Percentiles rank a stretch among this genome's conserved stretches.
Evolutionary conservation across 305 asterid species (phyloP).

Genomic region (Plantago coronopus): DNA sequence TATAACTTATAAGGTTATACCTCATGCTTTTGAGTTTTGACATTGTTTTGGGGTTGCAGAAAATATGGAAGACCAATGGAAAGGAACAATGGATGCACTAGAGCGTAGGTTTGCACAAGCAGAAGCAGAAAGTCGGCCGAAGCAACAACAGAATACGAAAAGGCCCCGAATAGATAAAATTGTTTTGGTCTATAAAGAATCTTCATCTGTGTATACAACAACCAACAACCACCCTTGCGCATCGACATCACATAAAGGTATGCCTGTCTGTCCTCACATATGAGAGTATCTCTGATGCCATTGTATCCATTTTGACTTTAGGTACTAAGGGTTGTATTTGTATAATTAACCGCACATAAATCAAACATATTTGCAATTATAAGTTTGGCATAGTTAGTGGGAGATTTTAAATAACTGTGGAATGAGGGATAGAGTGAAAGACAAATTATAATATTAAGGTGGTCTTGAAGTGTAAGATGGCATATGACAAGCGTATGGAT

Average conservation of each 20-base stretch:
- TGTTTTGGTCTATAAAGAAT: slow-evolving; percentile 13
- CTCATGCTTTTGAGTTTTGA: no score
- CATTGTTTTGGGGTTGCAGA: slow-evolving; percentile 14
- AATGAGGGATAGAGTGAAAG: no score
- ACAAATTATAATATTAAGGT: no score
- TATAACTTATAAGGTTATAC: no score
- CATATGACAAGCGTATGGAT: background rate
- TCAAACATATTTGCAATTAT: no score
- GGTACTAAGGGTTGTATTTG: no score
- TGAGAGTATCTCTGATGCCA: background rate
- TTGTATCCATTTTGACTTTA: background rate
- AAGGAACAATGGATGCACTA: slow-evolving; percentile 65
- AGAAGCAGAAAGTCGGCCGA: slow-evolving; percentile 45
- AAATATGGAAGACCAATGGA: slow-evolving; percentile 56
- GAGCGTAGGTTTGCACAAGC: slow-evolving; percentile 76
- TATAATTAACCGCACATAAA: no score
- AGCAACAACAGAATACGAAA: slow-evolving; percentile 48
- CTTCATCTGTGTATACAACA: slow-evolving; percentile 27
- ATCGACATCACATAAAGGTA: slow-evolving; percentile 54
- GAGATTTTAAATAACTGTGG: no score
- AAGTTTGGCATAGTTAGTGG: no score
- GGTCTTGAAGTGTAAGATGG: slow-evolving; percentile 4
- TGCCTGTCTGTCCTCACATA: background rate
- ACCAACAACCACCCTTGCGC: slow-evolving; percentile 20
- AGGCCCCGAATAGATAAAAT: slow-evolving; percentile 28